phyloP scores from a whole-genome alignment of 768 basidiomycete species.

The Kwoniella newhampshirensis region DNA sequence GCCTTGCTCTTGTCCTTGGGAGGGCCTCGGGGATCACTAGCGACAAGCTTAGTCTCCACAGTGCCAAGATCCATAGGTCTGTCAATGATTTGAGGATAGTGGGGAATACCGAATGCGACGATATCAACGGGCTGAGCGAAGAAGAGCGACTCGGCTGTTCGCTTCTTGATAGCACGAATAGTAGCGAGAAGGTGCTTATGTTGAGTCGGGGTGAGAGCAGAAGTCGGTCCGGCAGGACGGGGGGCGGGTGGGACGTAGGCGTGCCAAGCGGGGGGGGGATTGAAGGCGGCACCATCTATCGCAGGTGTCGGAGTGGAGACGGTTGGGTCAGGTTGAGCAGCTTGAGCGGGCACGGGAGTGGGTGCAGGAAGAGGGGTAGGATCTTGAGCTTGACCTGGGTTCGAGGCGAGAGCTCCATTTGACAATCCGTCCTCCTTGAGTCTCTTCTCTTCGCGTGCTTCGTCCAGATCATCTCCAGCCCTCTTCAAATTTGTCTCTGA shows the following conservation, averaged over 20 bases:
- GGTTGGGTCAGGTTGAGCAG: constrained; percentile 25
- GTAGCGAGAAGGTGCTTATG: constrained; percentile 76
- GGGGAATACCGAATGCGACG: constrained; percentile 67
- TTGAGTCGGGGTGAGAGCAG: constrained; percentile 65
- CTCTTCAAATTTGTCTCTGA: constrained; percentile 38
- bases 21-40: constrained; percentile 74
- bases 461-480: constrained; percentile 35
- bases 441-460: constrained; percentile 41
- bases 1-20: constrained; percentile 48
- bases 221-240: constrained; percentile 42
- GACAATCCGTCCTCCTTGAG: constrained; percentile 30
- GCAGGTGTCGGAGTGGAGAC: constrained; percentile 37
- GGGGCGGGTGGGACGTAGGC: constrained; percentile 44
- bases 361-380: constrained; percentile 22
- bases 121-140: constrained; percentile 88
- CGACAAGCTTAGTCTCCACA: constrained; percentile 78
- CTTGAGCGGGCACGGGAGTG: constrained; percentile 22
- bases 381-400: constrained; percentile 32
- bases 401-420: constrained; percentile 48
- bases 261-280: constrained; percentile 27
- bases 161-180: constrained; percentile 77
- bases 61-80: constrained; percentile 93
- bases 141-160: constrained; percentile 69
- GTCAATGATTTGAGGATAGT: constrained; percentile 82
- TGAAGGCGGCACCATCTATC: constrained; percentile 23